Evolutionary conservation across 2,329 filamentous ascomycete genomes (phyloP), one percentile per base, ranked within the genome.

Genomic region (Geosmithia flava): DNA sequence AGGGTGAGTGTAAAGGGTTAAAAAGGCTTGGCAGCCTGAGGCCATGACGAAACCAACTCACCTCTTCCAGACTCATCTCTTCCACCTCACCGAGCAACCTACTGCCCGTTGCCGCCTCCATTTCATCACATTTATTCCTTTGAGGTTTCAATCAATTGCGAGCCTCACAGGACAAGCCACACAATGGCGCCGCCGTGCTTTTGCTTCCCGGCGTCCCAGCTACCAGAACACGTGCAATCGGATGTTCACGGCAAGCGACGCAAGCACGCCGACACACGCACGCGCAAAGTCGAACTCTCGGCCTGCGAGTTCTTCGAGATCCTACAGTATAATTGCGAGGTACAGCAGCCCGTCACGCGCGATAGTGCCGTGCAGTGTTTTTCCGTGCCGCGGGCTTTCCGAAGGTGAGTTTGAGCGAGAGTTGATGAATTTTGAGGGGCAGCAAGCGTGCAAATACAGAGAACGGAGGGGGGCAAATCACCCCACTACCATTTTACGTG

Each of bases 311-410:
- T 82, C 49, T 59, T 79, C 49, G 67, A 70, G 56, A 71, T 83
- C 68, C 56, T 78, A 59, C 79, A 83, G 65, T 82, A 80, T 61
- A 69, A 74, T 42, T 83, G 80, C 59, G 62, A 69, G 52, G 71
- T 82, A 42, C 65, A 73, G 53, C 58, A 68, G 39, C 73, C 76
- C 15, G 62, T 68, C 44, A 57, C 60, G 37, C 59, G 56, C 46
- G 61, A 74, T 50, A 74, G 74, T 48, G 60, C 67, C 0, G 72
- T 80, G 43, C 62, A 63, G 50, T 83, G 80, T 59, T 75, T 68
- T 64, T 72, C 76, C 10, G 68, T 83, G 41, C 70, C 75, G 58
- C 70, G 79, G 50, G 67, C 78, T 58, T 83, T 82, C 58, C 69
- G 80, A 51, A 71, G 69, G 80, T 82, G 58, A 63, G 76, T 59